Evolutionary conservation across 129 eudicot genomes (phyloP).

Genomic region (Daucus carota): DNA sequence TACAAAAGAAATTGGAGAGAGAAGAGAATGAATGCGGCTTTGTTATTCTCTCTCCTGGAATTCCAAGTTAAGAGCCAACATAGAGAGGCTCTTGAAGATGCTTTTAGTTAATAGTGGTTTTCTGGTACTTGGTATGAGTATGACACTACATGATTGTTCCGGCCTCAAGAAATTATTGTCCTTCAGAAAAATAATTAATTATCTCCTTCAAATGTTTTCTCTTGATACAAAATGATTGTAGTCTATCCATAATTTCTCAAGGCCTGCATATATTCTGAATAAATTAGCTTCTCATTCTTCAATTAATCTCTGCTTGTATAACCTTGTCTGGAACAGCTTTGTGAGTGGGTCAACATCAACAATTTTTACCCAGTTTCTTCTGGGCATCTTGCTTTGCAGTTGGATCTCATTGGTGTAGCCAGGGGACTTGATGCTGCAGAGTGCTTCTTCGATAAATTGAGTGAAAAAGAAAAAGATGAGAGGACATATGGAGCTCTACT

Average conservation of each 20-base stretch:
- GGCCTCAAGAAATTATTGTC: background rate
- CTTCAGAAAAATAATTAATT: too few species aligned
- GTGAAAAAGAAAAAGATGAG: slow-evolving; percentile 20
- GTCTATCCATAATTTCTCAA: background rate
- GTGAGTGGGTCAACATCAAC: slow-evolving; percentile 31
- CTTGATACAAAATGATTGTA: background rate
- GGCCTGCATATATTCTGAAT: background rate
- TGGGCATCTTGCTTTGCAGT: slow-evolving; percentile 25
- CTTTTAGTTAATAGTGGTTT: too few species aligned
- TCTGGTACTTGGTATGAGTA: background rate
- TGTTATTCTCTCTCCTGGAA: too few species aligned
- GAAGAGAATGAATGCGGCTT: too few species aligned
- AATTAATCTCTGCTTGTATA: background rate
- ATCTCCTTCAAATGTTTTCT: background rate
- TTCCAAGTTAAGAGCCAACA: too few species aligned
- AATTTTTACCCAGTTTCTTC: slow-evolving; percentile 15
- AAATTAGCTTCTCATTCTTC: background rate
- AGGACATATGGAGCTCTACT: slow-evolving; percentile 39
- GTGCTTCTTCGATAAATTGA: slow-evolving; percentile 25
- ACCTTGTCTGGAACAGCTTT: slow-evolving; percentile 22
- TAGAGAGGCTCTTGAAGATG: too few species aligned
- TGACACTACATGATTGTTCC: background rate
- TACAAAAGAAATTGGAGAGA: too few species aligned
- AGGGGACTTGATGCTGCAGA: slow-evolving; percentile 42
- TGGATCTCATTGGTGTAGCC: slow-evolving; percentile 37